phyloP scores from a whole-genome alignment of 306 rosid species.

The Betula pendula region DNA sequence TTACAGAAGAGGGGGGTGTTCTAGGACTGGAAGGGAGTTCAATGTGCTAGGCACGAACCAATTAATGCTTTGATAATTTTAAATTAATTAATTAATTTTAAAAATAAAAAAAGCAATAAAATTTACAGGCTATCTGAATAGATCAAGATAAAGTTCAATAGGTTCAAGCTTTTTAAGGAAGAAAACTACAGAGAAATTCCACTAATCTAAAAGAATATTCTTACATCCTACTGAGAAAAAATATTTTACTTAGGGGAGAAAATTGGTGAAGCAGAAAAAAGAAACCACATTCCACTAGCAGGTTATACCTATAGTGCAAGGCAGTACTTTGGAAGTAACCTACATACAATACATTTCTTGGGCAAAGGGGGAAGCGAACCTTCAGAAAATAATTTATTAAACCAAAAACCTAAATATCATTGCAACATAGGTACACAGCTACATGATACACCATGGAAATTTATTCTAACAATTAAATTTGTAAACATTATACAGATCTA shows the following conservation, averaged over 20 bases:
- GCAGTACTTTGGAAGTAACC: not conserved
- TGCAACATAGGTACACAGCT: not conserved
- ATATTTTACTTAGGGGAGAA: not conserved
- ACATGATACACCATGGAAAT: not conserved
- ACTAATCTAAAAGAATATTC: not conserved
- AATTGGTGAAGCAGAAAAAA: not conserved
- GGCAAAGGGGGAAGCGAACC: not conserved
- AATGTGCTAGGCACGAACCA: not conserved
- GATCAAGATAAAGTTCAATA: too few species aligned
- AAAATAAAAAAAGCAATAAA: too few species aligned
- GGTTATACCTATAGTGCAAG: not conserved
- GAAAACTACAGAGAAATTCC: constrained; percentile 6
- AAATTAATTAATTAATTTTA: too few species aligned
- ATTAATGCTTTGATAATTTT: not conserved
- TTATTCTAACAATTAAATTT: not conserved
- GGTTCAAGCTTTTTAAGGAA: constrained; percentile 9
- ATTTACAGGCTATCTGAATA: too few species aligned
- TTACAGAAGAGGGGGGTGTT: not conserved
- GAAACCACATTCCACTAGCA: not conserved
- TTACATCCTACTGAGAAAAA: not conserved
- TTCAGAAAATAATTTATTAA: not conserved
- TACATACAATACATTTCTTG: not conserved
- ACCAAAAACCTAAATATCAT: not conserved
- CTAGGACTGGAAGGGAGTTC: not conserved
- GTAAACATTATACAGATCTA: not conserved